Evolutionary conservation across 257 asterid species (phyloP).

Genomic region (Orobanche coerulescens): DNA sequence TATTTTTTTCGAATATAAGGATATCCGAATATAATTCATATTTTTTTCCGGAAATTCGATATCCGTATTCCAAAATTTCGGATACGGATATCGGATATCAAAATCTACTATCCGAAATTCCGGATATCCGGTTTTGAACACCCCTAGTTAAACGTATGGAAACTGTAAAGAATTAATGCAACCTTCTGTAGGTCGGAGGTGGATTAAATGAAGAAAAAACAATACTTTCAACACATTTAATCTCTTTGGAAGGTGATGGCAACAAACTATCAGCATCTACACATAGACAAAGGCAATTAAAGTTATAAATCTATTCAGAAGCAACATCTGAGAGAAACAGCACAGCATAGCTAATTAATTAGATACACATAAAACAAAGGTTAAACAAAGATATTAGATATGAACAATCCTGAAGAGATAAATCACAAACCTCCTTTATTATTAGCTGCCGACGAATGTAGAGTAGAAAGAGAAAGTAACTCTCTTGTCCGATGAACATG

Average conservation of each 20-base stretch:
- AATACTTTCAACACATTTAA: constrained; percentile 68
- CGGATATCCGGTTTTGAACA: no score
- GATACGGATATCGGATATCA: no score
- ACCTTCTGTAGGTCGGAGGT: constrained; percentile 98
- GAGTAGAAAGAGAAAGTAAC: constrained; percentile 67
- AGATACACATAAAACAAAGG: no score
- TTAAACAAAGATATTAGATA: no score
- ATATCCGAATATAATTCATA: no score
- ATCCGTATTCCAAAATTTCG: no score
- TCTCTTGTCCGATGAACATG: constrained; percentile 87
- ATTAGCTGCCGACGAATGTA: constrained; percentile 64
- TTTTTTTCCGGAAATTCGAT: no score
- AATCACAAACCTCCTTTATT: constrained; percentile 52
- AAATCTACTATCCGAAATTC: no score
- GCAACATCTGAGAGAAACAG: constrained; percentile 5
- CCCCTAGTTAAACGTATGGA: no score
- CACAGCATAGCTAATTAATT: no score
- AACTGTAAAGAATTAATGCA: constrained; percentile 51
- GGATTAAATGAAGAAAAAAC: constrained; percentile 92
- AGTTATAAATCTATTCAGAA: neutral
- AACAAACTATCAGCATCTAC: constrained; percentile 58
- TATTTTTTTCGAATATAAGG: no score
- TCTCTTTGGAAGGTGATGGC: constrained; percentile 67
- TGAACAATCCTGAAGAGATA: constrained; percentile 5
- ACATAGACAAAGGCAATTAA: constrained; percentile 20